Evolutionary conservation across 2,329 filamentous ascomycete species (phyloP).

Genomic region (Diaporthe longicolla): DNA sequence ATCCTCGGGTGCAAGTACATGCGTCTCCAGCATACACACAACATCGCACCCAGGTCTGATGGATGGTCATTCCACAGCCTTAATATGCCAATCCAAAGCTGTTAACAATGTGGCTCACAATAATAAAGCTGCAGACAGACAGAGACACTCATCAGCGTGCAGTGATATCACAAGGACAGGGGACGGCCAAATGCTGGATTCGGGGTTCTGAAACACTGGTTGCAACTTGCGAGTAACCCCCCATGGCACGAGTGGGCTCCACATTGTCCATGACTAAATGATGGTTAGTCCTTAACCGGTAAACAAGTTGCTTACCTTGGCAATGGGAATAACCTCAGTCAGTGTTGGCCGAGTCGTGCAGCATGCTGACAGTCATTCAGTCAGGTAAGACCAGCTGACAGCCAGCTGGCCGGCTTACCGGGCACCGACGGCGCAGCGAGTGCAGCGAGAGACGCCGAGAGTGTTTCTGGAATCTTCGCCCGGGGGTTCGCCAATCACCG

Average conservation of each 20-base stretch:
- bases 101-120: no score
- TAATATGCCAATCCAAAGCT: no score
- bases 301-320: slow-evolving; percentile 62
- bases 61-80: no score
- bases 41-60: no score
- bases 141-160: background rate
- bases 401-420: slow-evolving; percentile 15
- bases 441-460: no score
- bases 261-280: background rate
- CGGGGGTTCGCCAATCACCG: slow-evolving; percentile 31
- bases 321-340: slow-evolving; percentile 60
- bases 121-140: background rate
- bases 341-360: background rate
- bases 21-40: no score
- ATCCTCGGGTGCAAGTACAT: no score
- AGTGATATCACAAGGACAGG: background rate
- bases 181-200: background rate
- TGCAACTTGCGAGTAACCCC: background rate
- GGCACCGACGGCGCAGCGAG: background rate
- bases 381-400: slow-evolving; percentile 53
- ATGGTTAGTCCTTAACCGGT: no score
- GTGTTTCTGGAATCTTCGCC: slow-evolving; percentile 34
- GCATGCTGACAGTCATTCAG: background rate
- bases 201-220: background rate
- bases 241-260: background rate